Evolutionary conservation across 1,139 yeast species (phyloP), one percentile per base, ranked within the genome.

Genomic region (Debaryomyces sp.): DNA sequence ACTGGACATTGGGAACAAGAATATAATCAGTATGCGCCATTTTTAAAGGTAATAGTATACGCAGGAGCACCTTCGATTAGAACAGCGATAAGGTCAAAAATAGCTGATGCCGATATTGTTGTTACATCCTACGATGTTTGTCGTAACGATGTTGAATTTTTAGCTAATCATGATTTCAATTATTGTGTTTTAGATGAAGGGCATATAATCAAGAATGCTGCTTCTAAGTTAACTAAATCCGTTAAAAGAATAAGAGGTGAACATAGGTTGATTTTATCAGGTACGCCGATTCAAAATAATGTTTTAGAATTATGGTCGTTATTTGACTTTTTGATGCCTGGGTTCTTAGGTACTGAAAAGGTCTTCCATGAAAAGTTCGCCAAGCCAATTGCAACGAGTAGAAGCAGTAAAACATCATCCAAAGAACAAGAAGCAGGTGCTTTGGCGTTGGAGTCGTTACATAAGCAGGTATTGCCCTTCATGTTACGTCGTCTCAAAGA

Each of bases 1-100:
- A 91, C 97, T 1, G 99, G 99, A 24, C 99, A 95, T 68, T 95
- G 99, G 99, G 96, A 91, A 65, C 97, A 90, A 66, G 99, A 95
- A 69, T 75, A 95, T 54, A 81, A 83, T 53, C 94, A 89, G 55
- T 95, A 91, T 66, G 90, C 98, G 0, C 96, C 99, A 41, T 88
- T 89, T 57, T 75, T 95, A 70, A 84, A 80, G 43, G 89, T 89
- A 6, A 67, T 89, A 42, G 94, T 91, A 1, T 94, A 94, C 67
- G 97, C 96, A 15, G 99, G 99, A 9, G 86, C 91, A 6, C 99
- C 99, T 4, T 73, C 86, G n/a, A 72, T 80, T 1, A 80, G 99
- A 62, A 66, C 75, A 15, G 72, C 80, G 6, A 69, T 89, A 37
- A 74, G 92, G 44, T 60, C 72, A 1, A 67, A 77, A 50, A 71